phyloP scores from a whole-genome alignment of 23 red algal genomes.

The Gracilaria domingensis region DNA sequence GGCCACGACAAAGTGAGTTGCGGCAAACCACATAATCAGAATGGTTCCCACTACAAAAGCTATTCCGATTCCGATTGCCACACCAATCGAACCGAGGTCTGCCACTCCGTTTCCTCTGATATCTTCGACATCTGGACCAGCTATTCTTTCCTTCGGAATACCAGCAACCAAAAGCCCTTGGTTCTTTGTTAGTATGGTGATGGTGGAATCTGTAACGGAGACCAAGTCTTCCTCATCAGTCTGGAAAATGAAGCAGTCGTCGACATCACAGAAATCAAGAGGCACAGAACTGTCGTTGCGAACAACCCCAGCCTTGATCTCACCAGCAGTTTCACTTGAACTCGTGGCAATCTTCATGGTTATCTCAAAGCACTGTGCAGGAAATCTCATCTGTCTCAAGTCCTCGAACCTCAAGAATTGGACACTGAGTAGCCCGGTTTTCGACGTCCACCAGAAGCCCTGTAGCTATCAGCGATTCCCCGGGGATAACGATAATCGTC shows the following conservation, averaged over 20 bases:
- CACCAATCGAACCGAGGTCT: not conserved
- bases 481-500: slow-evolving; percentile 23
- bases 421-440: slow-evolving; percentile 5
- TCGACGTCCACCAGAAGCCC: slow-evolving; percentile 32
- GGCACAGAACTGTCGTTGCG: slow-evolving; percentile 28
- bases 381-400: slow-evolving; percentile 23
- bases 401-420: slow-evolving; percentile 26
- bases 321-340: not conserved
- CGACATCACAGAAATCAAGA: slow-evolving; percentile 10
- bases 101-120: slow-evolving; percentile 22
- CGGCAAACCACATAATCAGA: slow-evolving; percentile 49
- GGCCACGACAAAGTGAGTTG: slow-evolving; percentile 24
- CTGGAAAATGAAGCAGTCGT: slow-evolving; percentile 40
- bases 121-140: slow-evolving; percentile 6
- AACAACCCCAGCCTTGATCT: slow-evolving; percentile 35
- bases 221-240: slow-evolving; percentile 39
- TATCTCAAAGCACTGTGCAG: slow-evolving; percentile 28
- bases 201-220: not conserved
- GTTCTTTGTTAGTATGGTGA: slow-evolving; percentile 40
- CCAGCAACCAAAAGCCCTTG: slow-evolving; percentile 55
- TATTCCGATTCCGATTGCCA: slow-evolving; percentile 27
- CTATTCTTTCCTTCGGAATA: slow-evolving; percentile 11
- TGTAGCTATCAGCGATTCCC: slow-evolving; percentile 10
- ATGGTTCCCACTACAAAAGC: slow-evolving; percentile 41
- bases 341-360: slow-evolving; percentile 10